Base-by-base conservation (phyloP, 768 basidiomycete species). In the Hygrocybe punicea region DNA sequence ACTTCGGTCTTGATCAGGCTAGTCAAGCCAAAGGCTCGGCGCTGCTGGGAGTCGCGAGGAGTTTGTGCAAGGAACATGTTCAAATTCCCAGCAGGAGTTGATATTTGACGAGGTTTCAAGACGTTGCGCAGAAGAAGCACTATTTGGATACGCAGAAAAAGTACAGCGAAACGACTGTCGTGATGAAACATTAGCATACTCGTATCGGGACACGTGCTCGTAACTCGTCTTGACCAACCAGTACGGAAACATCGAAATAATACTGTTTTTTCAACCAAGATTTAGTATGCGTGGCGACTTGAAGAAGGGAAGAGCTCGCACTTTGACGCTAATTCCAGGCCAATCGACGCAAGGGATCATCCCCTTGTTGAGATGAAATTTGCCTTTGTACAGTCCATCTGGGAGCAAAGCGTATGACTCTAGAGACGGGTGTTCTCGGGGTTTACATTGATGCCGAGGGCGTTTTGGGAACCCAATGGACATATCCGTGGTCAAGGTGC, bases 391-490 rank as follows among this genome's bases (percentile, higher is more conserved):
- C 2, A 89, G 75, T 11, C 88, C 88, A 64, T 89, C 86, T 1
- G 88, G 87, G 33, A 86, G 75, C 16, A 77, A 64, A 7, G 74
- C 69, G 42, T 80, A 76, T 0, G 71, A 70, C 36, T 81, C 77
- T 52, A 82, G 58, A 2, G 80, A 72, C 3, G 80, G 78, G 62
- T 82, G 81, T 39, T 67, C 58, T 42, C 73, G 68, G 37, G 67
- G 60, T 29, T 73, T 69, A 50, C 71, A 69, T 10, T 74, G 73
- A 46, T 76, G 73, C 25, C 81, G 76, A 8, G 86, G 85, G 16
- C 86, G 82, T 60, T 88, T 89, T 16, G 85, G 84, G 61, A 89
- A 89, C 1, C 88, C 88, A 45, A 86, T 79, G 51, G 73, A 80
- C 44, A 89, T 75, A 50, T 78, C 75, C 16, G 74, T 81, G 36